Percentiles rank a stretch among this genome's conserved stretches.
These are phyloP conservation scores for Corynascus novoguineensis DNA, from an alignment of 495 filamentous ascomycete species.

Conservation along the genomic window DNA sequence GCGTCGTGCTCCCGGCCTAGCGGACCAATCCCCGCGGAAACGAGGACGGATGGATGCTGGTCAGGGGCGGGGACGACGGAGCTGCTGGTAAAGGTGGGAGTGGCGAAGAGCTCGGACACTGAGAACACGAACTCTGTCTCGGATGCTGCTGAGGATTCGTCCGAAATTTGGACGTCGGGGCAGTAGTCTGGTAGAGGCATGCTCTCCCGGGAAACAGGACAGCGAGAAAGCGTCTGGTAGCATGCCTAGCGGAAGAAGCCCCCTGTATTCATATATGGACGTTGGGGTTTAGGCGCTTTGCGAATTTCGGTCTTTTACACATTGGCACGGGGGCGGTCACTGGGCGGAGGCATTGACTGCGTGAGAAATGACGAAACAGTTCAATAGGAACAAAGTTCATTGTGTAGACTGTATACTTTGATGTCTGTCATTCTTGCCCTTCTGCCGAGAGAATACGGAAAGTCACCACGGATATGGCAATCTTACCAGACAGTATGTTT, in stretches of 20 bases:
- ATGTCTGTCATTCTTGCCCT: too few relatives aligned
- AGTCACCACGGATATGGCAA: too few relatives aligned
- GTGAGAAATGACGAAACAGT: too few relatives aligned
- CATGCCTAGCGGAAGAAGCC: background rate
- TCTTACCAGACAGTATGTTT: too few relatives aligned
- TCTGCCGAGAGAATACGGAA: too few relatives aligned
- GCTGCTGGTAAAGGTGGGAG: background rate
- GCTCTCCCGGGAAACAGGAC: background rate
- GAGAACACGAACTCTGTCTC: background rate
- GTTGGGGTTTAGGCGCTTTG: background rate
- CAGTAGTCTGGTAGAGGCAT: background rate
- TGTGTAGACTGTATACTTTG: too few relatives aligned
- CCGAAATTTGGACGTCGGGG: background rate
- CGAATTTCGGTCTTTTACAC: background rate
- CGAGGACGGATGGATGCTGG: background rate
- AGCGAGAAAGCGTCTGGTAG: background rate
- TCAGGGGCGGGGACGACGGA: background rate
- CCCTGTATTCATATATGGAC: background rate
- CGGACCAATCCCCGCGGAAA: background rate
- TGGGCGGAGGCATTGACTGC: background rate
- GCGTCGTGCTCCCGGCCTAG: constrained; percentile 34
- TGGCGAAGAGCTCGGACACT: background rate
- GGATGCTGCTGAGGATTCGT: background rate
- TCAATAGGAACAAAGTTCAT: too few relatives aligned
- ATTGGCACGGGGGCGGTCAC: background rate